Evolutionary conservation across 371 early-diverging fungal genomes (phyloP).

Genomic region (Synchytrium microbalum): DNA sequence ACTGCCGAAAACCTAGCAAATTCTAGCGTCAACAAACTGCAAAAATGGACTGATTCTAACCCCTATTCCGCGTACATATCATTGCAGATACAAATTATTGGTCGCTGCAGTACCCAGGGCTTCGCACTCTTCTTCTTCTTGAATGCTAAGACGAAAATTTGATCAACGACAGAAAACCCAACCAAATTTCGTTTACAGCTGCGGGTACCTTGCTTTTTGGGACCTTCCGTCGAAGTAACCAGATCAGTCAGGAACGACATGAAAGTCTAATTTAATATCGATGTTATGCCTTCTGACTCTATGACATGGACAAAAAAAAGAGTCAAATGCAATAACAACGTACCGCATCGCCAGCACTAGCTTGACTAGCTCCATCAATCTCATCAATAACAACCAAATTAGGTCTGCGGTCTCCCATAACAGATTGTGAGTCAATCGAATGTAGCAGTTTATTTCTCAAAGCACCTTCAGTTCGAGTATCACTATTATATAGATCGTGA

Average conservation of each 20-base stretch:
- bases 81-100: slow-evolving; percentile 98
- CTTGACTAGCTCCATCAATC: slow-evolving; percentile 83
- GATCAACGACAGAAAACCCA: too few relatives aligned
- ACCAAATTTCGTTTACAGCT: too few relatives aligned
- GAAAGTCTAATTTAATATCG: not conserved
- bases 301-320: too few relatives aligned
- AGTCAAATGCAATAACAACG: slow-evolving; percentile 1
- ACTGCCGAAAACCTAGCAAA: slow-evolving; percentile 65
- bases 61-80: slow-evolving; percentile 68
- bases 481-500: slow-evolving; percentile 44
- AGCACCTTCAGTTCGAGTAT: slow-evolving; percentile 81
- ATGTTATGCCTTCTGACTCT: too few relatives aligned
- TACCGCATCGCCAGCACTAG: slow-evolving; percentile 52
- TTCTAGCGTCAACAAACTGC: not conserved
- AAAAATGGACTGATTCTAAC: too few relatives aligned
- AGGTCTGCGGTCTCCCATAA: slow-evolving; percentile 61
- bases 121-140: slow-evolving; percentile 13
- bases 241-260: slow-evolving; percentile 5
- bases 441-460: slow-evolving; percentile 64
- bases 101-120: slow-evolving; percentile 54
- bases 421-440: slow-evolving; percentile 69
- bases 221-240: slow-evolving; percentile 30
- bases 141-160: too few relatives aligned
- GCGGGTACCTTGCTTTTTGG: too few relatives aligned
- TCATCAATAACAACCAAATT: slow-evolving; percentile 90